Percentiles rank a stretch among this genome's conserved stretches.
Conservation (phyloP, 1,284 basidiomycete species). For the Cryptococcus wingfieldii region DNA sequence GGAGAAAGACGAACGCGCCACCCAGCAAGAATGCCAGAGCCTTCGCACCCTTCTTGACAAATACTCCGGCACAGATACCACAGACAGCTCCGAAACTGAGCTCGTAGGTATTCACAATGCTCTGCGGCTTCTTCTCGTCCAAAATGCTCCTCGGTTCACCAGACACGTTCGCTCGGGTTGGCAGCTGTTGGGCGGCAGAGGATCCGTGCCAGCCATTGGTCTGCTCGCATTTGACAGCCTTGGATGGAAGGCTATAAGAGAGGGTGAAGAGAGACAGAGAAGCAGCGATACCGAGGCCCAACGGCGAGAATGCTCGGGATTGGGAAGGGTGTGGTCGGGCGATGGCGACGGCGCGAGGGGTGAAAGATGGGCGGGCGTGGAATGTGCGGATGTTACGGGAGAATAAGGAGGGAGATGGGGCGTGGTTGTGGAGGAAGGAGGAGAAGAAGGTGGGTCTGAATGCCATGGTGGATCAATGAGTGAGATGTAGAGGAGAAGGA, state of each 20-base stretch:
- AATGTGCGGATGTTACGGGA: slow-evolving; percentile 9
- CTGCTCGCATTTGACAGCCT: slow-evolving; percentile 12
- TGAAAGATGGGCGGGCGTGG: slow-evolving; percentile 12
- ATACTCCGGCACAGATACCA: slow-evolving; percentile 84
- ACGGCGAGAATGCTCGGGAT: slow-evolving; percentile 19
- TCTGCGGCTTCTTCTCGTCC: slow-evolving; percentile 51
- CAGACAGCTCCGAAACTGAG: slow-evolving; percentile 81
- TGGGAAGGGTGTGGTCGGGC: slow-evolving; percentile 7
- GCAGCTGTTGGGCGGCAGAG: slow-evolving; percentile 1
- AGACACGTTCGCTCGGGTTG: background rate
- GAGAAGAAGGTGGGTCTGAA: slow-evolving; percentile 18
- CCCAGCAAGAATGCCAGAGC: slow-evolving; percentile 76
- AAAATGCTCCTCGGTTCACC: background rate
- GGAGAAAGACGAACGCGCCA: slow-evolving; percentile 77
- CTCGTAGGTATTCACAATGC: slow-evolving; percentile 71
- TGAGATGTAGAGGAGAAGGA: background rate
- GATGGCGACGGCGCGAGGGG: background rate
- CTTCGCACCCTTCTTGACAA: slow-evolving; percentile 89
- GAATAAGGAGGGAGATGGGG: slow-evolving; percentile 13
- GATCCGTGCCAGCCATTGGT: background rate
- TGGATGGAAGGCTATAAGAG: slow-evolving; percentile 9
- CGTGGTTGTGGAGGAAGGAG: slow-evolving; percentile 9
- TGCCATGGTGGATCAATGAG: slow-evolving; percentile 13
- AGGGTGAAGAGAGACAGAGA: slow-evolving; percentile 12
- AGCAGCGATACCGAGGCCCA: slow-evolving; percentile 36